Conservation (phyloP, 2,329 filamentous ascomycete genomes). For the Dactylellina cionopaga region DNA sequence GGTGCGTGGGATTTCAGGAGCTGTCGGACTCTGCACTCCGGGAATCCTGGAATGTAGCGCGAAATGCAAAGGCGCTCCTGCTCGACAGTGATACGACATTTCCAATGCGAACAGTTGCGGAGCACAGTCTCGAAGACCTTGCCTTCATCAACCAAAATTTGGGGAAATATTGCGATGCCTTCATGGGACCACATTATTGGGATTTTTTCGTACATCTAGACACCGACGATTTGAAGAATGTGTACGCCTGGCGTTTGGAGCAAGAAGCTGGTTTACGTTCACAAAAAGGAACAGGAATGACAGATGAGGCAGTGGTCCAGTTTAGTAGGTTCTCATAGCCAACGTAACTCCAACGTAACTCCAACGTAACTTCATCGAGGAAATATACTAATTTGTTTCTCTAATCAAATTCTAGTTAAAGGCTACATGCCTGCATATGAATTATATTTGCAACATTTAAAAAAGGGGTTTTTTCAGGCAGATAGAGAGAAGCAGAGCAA, state of each 20-base stretch:
- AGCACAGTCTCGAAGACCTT: constrained; percentile 68
- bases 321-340: constrained; percentile 64
- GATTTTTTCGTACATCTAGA: constrained; percentile 63
- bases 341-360: neutral
- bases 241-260: constrained; percentile 84
- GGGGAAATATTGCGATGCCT: constrained; percentile 63
- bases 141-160: constrained; percentile 70
- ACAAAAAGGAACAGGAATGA: constrained; percentile 79
- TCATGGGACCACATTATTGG: constrained; percentile 38
- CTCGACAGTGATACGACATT: constrained; percentile 60
- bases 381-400: neutral
- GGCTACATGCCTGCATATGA: constrained; percentile 67
- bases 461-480: constrained; percentile 64
- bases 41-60: constrained; percentile 63
- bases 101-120: constrained; percentile 62
- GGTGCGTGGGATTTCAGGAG: constrained; percentile 85
- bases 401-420: constrained; percentile 60
- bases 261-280: constrained; percentile 78
- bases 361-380: neutral
- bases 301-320: constrained; percentile 76
- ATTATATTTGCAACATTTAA: constrained; percentile 65
- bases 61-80: neutral
- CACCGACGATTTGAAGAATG: constrained; percentile 76
- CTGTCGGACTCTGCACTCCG: constrained; percentile 67
- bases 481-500: neutral